Evolutionary conservation across 441 rosid genomes (phyloP), one percentile per base, ranked within the genome.

Genomic region (Erodium texanum): DNA sequence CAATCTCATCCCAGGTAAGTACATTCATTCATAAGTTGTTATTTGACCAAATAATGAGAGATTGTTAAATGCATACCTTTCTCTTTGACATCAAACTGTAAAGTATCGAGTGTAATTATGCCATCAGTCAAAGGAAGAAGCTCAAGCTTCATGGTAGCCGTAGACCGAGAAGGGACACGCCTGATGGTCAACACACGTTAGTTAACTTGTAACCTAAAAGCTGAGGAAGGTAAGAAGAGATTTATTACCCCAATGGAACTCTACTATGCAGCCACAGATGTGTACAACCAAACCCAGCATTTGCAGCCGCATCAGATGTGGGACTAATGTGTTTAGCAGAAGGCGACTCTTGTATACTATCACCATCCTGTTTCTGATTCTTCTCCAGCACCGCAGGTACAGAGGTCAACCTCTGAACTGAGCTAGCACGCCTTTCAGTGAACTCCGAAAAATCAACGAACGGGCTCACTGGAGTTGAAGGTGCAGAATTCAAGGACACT

Each of bases 261-360:
- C 97, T 87, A 82, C 99, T 94, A 80, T 90, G 98, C 78, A 95
- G 83, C 98, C 98, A 95, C 64, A 92, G 84, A 85, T 95, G 99
- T 7, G 96, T 83, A 70, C 93, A 90, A 16, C 87, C 86, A 58
- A 85, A 78, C 74, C 86, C 90, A 65, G 85, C 74, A 77, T 81
- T 87, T 68, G 92, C 86, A 72, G 87, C 82, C 58, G 82, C 86
- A 74, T 88, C 92, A 68, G 88, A 74, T 73, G 81, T 73, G 58
- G 88, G 76, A 79, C 85, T 48, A n/a, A n/a, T 78, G 43, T 73
- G 87, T 71, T 71, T 73, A 36, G 73, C 65, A 62, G 89, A 86
- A 79, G 66, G 41, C 24, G 81, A 56, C 50, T 68, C 68, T 41
- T 22, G 67, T 68, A 80, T 91, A 68, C 64, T 66, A 29, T 78